Evolutionary conservation across 306 rosid genomes (phyloP), one percentile per base, ranked within the genome.

Genomic region (Citrullus mucosospermus): DNA sequence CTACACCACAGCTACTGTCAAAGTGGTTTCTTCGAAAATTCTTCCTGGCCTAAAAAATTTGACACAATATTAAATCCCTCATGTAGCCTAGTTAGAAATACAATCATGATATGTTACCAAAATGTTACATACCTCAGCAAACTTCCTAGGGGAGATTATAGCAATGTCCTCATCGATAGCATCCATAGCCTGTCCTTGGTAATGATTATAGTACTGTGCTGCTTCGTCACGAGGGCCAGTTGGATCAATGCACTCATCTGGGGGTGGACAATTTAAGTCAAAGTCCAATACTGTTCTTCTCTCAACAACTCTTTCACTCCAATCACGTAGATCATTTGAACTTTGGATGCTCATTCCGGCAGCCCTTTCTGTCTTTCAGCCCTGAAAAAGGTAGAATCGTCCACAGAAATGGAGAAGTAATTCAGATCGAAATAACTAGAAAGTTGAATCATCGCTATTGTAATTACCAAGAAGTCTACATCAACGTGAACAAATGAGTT

Each of bases 101-200:
- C 10, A 17, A 32, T 46, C 39, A 71, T 4, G 51, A 51, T 54
- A 53, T 51, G 30, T 53, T 2, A 14, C 39, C 7, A n/a, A 76
- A 76, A 76, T 38, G 13, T 58, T 66, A 20, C 79, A n/a, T 76
- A 76, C 79, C 14, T 76, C 68, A 20, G 68, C 79, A 76, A 76
- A 76, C 43, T 58, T 76, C 55, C 69, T n/a, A 3, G 79, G 79
- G 25, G 68, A 76, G 20, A 76, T 58, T 57, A 76, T 76, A 43
- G 68, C 79, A 39, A 76, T 74, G 63, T 74, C 79, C 55, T 76
- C 79, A 4, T 58, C 68, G 20, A 38, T 54, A 14, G 44, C 32
- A 0, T 76, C 51, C 16, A 17, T 39, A 20, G 54, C 34, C 58
- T 56, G 79, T 57, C 54, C 32, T 76, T 20, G 79, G 68, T 36